Conservation (phyloP, 495 filamentous ascomycete genomes). For the Hyaloscypha variabilis region DNA sequence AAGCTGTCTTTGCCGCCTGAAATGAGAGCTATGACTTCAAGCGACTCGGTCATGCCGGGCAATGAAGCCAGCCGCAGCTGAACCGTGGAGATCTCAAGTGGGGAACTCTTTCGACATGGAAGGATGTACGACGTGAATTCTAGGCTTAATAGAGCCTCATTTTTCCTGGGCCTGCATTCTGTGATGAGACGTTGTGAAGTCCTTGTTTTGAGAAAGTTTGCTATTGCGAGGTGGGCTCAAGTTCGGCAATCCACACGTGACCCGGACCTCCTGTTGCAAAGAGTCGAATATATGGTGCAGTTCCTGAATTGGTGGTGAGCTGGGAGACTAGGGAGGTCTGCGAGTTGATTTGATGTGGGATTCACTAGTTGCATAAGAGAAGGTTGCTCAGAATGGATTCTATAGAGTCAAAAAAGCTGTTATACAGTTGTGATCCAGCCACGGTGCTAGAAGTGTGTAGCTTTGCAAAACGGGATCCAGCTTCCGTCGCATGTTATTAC, state of each 20-base stretch:
- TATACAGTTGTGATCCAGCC: conserved; percentile 39
- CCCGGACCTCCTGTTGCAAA: neutral
- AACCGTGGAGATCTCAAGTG: neutral
- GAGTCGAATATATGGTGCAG: neutral
- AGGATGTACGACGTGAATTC: neutral
- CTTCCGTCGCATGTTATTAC: conserved; percentile 46
- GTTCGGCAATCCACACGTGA: neutral
- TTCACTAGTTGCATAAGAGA: neutral
- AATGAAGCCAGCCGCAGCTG: conserved; percentile 11
- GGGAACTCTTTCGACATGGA: neutral
- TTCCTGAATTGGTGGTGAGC: neutral
- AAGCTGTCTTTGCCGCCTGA: conserved; percentile 98
- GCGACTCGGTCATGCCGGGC: conserved; percentile 36
- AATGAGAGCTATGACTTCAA: conserved; percentile 89
- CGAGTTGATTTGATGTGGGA: neutral
- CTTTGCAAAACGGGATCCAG: conserved; percentile 36
- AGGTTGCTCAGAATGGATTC: neutral
- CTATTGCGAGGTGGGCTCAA: neutral
- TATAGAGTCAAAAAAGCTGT: conserved; percentile 22
- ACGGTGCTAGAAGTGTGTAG: conserved; percentile 28
- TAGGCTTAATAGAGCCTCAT: neutral
- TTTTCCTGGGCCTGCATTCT: neutral
- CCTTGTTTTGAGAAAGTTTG: neutral
- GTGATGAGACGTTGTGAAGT: neutral
- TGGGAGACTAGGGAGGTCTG: neutral